Percentiles rank a stretch among this genome's conserved stretches.
Conservation (phyloP, 176 grass and related monocot species). For the Urochloa ruziziensis region DNA sequence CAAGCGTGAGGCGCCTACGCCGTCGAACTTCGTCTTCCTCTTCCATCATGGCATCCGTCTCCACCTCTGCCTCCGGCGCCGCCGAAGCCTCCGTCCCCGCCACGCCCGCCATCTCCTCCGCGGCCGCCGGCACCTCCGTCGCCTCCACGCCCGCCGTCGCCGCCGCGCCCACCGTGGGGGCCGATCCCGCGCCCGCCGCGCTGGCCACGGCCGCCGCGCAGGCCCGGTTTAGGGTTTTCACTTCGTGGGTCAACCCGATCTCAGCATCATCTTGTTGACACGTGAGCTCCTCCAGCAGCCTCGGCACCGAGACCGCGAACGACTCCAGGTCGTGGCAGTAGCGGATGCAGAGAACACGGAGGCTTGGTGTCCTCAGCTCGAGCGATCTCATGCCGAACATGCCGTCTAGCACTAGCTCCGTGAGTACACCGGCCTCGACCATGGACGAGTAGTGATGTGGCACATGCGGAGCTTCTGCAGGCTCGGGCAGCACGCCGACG, state of each 20-base stretch:
- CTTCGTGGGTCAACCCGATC: not conserved
- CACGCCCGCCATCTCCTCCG: too few species aligned
- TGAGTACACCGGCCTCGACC: not conserved
- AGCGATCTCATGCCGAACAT: not conserved
- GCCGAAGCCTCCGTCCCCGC: too few species aligned
- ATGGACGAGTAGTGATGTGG: accelerated
- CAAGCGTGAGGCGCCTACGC: too few species aligned
- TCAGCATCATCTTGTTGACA: not conserved
- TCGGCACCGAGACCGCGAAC: too few species aligned
- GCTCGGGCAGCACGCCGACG: not conserved
- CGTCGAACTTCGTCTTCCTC: too few species aligned
- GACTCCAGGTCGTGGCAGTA: not conserved
- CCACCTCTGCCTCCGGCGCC: too few species aligned
- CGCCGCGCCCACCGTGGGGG: too few species aligned
- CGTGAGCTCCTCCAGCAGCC: not conserved
- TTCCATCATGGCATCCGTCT: too few species aligned
- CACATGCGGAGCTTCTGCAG: not conserved
- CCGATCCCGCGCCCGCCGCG: too few species aligned
- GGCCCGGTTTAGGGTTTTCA: not conserved
- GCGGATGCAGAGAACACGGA: not conserved
- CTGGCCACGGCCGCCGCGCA: too few species aligned
- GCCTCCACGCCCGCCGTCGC: too few species aligned
- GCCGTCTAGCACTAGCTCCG: not conserved
- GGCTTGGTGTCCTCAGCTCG: not conserved
- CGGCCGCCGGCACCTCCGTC: too few species aligned